Evolutionary conservation across 768 basidiomycete species (phyloP).

Genomic region (Hericium erinaceus): DNA sequence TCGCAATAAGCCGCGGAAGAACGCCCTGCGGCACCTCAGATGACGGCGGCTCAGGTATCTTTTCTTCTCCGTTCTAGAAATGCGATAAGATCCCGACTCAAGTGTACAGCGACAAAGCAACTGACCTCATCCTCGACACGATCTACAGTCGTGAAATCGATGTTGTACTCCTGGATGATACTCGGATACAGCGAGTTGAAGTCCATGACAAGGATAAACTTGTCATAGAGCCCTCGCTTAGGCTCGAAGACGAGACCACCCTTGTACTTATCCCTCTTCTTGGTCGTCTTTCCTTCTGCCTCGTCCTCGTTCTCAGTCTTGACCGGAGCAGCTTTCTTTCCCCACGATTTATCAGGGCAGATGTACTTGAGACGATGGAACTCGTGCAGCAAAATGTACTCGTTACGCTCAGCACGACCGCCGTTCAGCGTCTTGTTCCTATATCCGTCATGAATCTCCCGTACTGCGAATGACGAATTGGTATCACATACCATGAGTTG

Average conservation of each 20-base stretch:
- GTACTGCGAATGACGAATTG: neutral
- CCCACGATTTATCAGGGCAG: conserved; percentile 89
- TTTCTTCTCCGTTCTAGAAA: conserved; percentile 57
- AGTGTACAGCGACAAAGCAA: neutral
- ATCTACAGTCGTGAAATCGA: conserved; percentile 96
- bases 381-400: conserved; percentile 96
- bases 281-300: conserved; percentile 43
- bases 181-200: conserved; percentile 99
- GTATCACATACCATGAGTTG: conserved; percentile 69
- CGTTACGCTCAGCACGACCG: conserved; percentile 96
- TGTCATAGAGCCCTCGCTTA: conserved; percentile 93
- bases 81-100: neutral
- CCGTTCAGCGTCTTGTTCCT: conserved; percentile 98
- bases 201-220: conserved; percentile 97
- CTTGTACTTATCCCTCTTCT: conserved; percentile 93
- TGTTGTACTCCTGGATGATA: conserved; percentile 99
- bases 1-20: conserved; percentile 95
- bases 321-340: conserved; percentile 57
- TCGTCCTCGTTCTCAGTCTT: conserved; percentile 47
- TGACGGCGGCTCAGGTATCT: conserved; percentile 81
- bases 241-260: conserved; percentile 98
- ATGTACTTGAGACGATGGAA: conserved; percentile 95
- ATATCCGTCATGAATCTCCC: neutral
- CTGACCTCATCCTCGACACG: conserved; percentile 48
- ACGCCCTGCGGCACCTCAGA: conserved; percentile 71